phyloP scores from a whole-genome alignment of 345 rosid species.

The Punica granatum region DNA sequence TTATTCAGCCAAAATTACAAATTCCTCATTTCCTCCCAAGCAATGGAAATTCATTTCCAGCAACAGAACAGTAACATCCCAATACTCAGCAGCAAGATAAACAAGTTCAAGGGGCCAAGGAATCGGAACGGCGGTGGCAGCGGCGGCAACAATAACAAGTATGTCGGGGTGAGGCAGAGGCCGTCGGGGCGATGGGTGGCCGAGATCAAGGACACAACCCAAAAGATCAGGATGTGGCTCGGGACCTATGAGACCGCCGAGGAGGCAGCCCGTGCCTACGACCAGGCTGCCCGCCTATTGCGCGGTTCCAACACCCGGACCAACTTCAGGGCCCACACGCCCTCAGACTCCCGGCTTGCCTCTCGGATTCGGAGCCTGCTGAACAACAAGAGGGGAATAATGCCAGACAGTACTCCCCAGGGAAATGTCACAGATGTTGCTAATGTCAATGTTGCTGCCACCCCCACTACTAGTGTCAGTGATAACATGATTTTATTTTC shows the following conservation, averaged over 20 bases:
- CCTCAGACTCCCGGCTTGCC: conserved; percentile 59
- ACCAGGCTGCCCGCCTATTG: conserved; percentile 75
- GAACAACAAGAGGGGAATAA: conserved; percentile 30
- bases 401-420: conserved; percentile 5
- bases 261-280: conserved; percentile 70
- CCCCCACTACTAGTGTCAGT: conserved; percentile 1
- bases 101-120: conserved; percentile 35
- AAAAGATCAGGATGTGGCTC: conserved; percentile 75
- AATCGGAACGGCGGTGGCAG: conserved; percentile 7
- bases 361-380: conserved; percentile 50
- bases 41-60: conserved; percentile 54
- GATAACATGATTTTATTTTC: neutral
- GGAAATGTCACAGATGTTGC: conserved; percentile 16
- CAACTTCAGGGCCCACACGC: conserved; percentile 47
- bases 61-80: conserved; percentile 15
- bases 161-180: conserved; percentile 68
- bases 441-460: conserved; percentile 3
- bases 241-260: conserved; percentile 74
- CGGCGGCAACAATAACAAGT: conserved; percentile 33
- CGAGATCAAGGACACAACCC: conserved; percentile 72
- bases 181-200: conserved; percentile 86
- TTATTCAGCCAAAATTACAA: neutral
- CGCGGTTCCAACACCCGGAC: conserved; percentile 75
- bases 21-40: neutral
- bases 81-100: conserved; percentile 15